phyloP scores from a whole-genome alignment of 2,329 filamentous ascomycete species.

The Calonectria multiphialidica region DNA sequence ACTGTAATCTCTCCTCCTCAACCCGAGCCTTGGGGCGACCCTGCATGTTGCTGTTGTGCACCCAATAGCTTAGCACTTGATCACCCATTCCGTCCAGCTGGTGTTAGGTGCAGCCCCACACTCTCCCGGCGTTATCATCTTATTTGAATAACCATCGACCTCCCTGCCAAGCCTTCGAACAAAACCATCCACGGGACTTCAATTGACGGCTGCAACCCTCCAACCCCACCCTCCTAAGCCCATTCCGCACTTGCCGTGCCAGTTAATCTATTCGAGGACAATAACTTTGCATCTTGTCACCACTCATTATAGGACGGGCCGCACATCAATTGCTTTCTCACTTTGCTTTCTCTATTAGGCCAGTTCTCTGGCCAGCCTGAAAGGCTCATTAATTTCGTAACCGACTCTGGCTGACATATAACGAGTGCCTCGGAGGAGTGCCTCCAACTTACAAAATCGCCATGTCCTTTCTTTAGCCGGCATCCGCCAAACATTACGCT shows the following conservation, averaged over 20 bases:
- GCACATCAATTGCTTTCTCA: background rate
- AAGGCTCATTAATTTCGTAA: background rate
- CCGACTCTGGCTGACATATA: background rate
- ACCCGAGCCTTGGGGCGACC: background rate
- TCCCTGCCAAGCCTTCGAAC: background rate
- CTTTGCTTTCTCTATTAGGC: background rate
- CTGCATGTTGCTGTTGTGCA: background rate
- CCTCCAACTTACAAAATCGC: background rate
- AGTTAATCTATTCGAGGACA: background rate
- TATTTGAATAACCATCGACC: background rate
- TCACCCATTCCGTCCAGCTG: background rate
- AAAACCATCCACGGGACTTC: background rate
- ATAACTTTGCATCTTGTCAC: background rate
- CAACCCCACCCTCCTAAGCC: background rate
- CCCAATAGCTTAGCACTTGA: background rate
- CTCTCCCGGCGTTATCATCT: background rate
- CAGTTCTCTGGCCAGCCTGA: background rate
- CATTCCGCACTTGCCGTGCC: background rate
- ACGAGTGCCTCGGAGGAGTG: background rate
- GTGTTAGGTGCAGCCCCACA: background rate
- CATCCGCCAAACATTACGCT: slow-evolving; percentile 8
- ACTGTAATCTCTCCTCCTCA: background rate
- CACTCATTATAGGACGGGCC: background rate
- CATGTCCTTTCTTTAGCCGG: background rate
- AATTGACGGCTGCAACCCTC: background rate